Percentiles rank a stretch among this genome's conserved stretches.
phyloP scores from a whole-genome alignment of 768 basidiomycete species.

The Boletus tylopilopsis region DNA sequence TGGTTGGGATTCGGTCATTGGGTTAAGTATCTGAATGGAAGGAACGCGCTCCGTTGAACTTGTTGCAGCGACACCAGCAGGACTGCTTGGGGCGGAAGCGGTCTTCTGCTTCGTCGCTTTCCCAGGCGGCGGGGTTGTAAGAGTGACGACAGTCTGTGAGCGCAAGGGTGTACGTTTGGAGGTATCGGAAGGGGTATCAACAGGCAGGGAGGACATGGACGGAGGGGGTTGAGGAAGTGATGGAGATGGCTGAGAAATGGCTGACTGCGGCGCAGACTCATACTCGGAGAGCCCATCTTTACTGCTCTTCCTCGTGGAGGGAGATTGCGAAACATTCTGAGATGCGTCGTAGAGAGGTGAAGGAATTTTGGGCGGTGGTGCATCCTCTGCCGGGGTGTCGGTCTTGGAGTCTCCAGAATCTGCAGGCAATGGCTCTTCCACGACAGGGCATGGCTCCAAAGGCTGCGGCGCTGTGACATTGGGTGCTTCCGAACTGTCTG shows the following conservation, averaged over 20 bases:
- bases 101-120: conserved; percentile 1
- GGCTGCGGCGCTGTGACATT: not conserved
- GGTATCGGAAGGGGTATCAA: not conserved
- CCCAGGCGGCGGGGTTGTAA: not conserved
- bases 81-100: not conserved
- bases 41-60: conserved; percentile 1
- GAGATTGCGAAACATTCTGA: conserved; percentile 5
- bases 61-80: conserved; percentile 2
- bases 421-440: not conserved
- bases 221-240: not conserved
- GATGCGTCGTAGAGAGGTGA: not conserved
- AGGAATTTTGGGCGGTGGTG: not conserved
- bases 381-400: not conserved
- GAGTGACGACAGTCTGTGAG: not conserved
- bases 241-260: conserved; percentile 7
- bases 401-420: not conserved
- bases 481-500: not conserved
- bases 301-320: not conserved
- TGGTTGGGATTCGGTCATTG: not conserved
- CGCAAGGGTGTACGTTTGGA: not conserved
- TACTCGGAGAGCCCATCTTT: conserved; percentile 11
- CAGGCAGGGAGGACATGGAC: not conserved
- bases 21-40: conserved; percentile 9
- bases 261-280: conserved; percentile 15
- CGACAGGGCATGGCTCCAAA: not conserved